Evolutionary conservation across 371 early-diverging fungal species (phyloP).

Genomic region (Batkoa obscura): DNA sequence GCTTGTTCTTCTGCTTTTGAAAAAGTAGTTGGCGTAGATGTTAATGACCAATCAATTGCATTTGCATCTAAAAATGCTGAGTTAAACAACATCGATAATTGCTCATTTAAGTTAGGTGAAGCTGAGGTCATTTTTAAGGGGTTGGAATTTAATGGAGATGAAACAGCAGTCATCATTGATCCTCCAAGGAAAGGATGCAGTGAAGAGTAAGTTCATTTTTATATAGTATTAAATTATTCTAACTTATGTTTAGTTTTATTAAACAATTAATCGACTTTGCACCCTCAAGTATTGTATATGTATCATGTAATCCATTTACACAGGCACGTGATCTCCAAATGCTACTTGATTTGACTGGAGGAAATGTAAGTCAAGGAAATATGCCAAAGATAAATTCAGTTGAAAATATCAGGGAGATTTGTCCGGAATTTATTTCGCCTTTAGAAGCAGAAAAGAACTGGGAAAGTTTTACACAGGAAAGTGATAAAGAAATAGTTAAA

Average conservation of each 20-base stretch:
- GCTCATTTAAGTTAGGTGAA: conserved; percentile 28
- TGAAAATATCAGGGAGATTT: neutral
- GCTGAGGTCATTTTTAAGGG: conserved; percentile 29
- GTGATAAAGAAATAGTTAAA: neutral
- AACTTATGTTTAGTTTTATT: conserved; percentile 16
- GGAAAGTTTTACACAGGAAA: neutral
- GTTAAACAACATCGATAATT: conserved; percentile 29
- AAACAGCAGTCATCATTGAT: conserved; percentile 40
- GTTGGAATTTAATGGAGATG: conserved; percentile 20
- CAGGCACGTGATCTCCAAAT: conserved; percentile 33
- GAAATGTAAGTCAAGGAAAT: conserved; percentile 10
- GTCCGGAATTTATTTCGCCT: neutral
- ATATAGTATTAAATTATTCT: too few relatives aligned
- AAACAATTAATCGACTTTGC: conserved; percentile 33
- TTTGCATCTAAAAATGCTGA: conserved; percentile 34
- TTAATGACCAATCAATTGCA: conserved; percentile 25
- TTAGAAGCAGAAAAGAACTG: neutral
- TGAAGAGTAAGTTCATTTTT: conserved; percentile 7
- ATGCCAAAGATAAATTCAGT: conserved; percentile 5
- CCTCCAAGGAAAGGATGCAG: conserved; percentile 44
- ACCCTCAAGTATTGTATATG: conserved; percentile 39
- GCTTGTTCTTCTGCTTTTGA: conserved; percentile 27
- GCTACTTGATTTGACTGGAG: conserved; percentile 17
- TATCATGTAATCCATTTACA: conserved; percentile 36
- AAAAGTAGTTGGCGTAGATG: conserved; percentile 40